A percentile compares a stretch with the other conserved stretches of the same genome.
These are phyloP conservation scores for Globisporangium yorkense DNA, from an alignment of 352 stramenopile species.

Conservation along the genomic window DNA sequence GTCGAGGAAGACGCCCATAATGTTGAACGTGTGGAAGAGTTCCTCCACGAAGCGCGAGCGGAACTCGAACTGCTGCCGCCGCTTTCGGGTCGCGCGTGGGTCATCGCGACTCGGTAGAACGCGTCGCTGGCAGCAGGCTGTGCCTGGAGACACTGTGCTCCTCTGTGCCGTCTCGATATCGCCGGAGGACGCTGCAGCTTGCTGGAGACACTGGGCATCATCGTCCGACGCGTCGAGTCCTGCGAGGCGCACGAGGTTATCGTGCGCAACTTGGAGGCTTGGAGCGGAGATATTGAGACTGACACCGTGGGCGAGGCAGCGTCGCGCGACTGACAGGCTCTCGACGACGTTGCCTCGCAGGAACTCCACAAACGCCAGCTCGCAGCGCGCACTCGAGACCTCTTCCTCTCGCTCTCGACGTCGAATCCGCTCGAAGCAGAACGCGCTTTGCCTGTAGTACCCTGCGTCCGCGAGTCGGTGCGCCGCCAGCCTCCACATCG, in stretches of 20 bases:
- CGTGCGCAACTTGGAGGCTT: conserved; percentile 19
- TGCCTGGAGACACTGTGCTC: background rate
- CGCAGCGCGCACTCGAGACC: conserved; percentile 7
- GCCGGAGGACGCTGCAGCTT: background rate
- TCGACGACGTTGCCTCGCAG: conserved; percentile 18
- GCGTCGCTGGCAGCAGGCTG: background rate
- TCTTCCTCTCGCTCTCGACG: background rate
- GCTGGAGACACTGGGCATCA: conserved; percentile 18
- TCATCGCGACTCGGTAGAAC: background rate
- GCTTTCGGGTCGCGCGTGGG: background rate
- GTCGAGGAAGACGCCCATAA: conserved; percentile 65
- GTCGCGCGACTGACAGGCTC: conserved; percentile 2
- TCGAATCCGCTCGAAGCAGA: conserved; percentile 9
- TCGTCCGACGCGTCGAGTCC: conserved; percentile 14
- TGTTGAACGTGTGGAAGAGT: conserved; percentile 35
- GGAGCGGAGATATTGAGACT: conserved; percentile 2
- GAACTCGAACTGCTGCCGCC: conserved; percentile 14
- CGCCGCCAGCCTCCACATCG: conserved; percentile 8
- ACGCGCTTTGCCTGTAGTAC: conserved; percentile 22
- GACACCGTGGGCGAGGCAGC: conserved; percentile 8
- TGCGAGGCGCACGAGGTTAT: conserved; percentile 16
- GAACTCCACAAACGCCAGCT: conserved; percentile 25
- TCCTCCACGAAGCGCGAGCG: conserved; percentile 38
- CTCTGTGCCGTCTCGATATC: background rate
- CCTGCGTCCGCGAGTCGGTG: conserved; percentile 14